Conservation (phyloP, 1,284 basidiomycete species). For the Cryptococcus sp. region DNA sequence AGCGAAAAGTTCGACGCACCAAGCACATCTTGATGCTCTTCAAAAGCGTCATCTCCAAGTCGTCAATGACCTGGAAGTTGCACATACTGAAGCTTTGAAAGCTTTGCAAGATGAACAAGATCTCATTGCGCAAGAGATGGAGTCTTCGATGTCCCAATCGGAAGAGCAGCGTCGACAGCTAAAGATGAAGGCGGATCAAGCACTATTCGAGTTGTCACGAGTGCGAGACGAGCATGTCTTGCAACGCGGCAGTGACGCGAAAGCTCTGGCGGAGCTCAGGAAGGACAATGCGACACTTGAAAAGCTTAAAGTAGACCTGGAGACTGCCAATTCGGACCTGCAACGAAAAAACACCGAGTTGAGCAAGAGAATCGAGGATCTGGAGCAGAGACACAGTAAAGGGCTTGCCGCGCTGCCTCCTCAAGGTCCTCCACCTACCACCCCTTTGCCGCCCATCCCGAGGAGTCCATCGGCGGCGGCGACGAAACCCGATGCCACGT, state of each 20-base stretch:
- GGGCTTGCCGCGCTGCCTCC: slow-evolving; percentile 31
- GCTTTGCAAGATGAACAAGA: slow-evolving; percentile 34
- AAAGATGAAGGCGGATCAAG: slow-evolving; percentile 50
- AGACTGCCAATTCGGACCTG: slow-evolving; percentile 31
- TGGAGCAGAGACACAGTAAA: slow-evolving; percentile 23
- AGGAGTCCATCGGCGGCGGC: slow-evolving; percentile 17
- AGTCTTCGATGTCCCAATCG: slow-evolving; percentile 30
- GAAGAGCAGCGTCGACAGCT: slow-evolving; percentile 49
- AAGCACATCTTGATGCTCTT: slow-evolving; percentile 26
- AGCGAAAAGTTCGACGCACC: slow-evolving; percentile 14
- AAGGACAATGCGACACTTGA: slow-evolving; percentile 24
- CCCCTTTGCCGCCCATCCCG: slow-evolving; percentile 45
- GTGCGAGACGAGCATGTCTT: slow-evolving; percentile 44
- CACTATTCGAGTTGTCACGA: slow-evolving; percentile 44
- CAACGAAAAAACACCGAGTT: slow-evolving; percentile 24
- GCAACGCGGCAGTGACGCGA: slow-evolving; percentile 31
- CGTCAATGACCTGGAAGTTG: slow-evolving; percentile 21
- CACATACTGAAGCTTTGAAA: slow-evolving; percentile 22
- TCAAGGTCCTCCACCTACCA: slow-evolving; percentile 45
- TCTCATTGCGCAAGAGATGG: slow-evolving; percentile 42
- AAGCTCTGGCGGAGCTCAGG: slow-evolving; percentile 36
- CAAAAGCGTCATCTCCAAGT: slow-evolving; percentile 23
- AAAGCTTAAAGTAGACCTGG: slow-evolving; percentile 25
- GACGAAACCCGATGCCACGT: not conserved
- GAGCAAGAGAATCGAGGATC: slow-evolving; percentile 17